Conservation (phyloP, 208 protist species). For the Trypanosoma mega region DNA sequence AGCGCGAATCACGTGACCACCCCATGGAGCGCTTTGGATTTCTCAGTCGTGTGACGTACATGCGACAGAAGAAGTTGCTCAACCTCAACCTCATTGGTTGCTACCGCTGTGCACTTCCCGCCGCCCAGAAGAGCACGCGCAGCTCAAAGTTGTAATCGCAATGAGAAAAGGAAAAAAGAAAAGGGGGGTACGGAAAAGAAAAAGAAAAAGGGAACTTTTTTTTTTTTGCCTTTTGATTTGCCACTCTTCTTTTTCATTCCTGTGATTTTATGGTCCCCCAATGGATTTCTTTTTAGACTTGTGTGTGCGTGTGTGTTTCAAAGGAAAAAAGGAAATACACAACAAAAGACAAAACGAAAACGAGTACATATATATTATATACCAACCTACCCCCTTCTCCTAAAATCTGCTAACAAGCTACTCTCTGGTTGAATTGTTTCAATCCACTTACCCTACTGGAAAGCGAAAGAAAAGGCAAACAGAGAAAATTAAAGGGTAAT, state of each 20-base stretch:
- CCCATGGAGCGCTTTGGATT: slow-evolving; percentile 64
- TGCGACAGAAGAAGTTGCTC: slow-evolving; percentile 60
- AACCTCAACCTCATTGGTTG: slow-evolving; percentile 78
- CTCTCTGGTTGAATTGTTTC: no score
- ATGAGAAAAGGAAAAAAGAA: slow-evolving; percentile 21
- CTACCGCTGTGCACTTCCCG: slow-evolving; percentile 41
- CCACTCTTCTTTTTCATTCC: background rate
- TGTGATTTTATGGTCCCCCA: background rate
- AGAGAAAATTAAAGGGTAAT: no score
- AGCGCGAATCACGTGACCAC: slow-evolving; percentile 42
- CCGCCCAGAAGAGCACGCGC: slow-evolving; percentile 1
- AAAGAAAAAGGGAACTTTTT: background rate
- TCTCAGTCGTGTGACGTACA: slow-evolving; percentile 50
- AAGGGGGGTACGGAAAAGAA: background rate
- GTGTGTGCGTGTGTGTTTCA: no score
- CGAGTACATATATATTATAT: no score
- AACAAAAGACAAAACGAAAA: no score
- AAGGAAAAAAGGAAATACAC: no score
- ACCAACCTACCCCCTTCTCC: no score
- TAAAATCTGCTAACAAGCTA: no score
- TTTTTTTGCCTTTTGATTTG: slow-evolving; percentile 20
- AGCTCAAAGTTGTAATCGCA: slow-evolving; percentile 4
- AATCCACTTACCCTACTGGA: no score
- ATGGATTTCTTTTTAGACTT: no score
- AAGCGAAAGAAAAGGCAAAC: no score